Evolutionary conservation across 768 basidiomycete species (phyloP), one percentile per base, ranked within the genome.

Genomic region (Crepidotus variabilis): DNA sequence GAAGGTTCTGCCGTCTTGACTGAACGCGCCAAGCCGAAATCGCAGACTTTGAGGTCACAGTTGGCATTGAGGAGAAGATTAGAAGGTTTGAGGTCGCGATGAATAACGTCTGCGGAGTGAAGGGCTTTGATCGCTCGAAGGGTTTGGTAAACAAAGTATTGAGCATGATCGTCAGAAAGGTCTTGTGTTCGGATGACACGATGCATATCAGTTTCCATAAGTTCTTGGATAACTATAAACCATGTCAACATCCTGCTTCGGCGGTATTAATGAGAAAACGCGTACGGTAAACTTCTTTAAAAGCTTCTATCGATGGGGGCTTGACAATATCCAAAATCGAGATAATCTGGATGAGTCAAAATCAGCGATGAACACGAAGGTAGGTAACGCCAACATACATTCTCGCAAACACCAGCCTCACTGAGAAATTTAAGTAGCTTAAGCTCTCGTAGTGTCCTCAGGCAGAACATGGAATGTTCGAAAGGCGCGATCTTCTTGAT

Each of bases 61-160:
- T 96, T 98, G 49, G 94, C 92, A 65, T 99, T 99, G 57, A 99
- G 75, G 1, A 99, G 81, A 21, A 99, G 78, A 67, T 98, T 99
- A 0, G 92, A 94, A 0, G 96, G 96, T 66, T 98, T 99, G 49
- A 99, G 81, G 70, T 99, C 96, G 52, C 96, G 86, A 64, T 94
- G 92, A 28, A 99, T 84, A 52, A 98, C 94, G 65, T 98, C 91
- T 20, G 94, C 94, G 0, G 92, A 91, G 67, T 98, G 95, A 1
- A 98, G 81, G 0, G 94, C 94, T 70, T 99, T 99, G 60, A 99
- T 75, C 0, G 94, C 96, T 45, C 96, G 84, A 1, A 97, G 81
- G 0, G 94, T 94, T 86, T 98, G 96, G 70, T 99, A 99, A 61
- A 96, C 87, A 68, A 99, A 98, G 71, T 99, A 99, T 72, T 98